Evolutionary conservation across 2,329 filamentous ascomycete genomes (phyloP).

Genomic region (Fusarium pseudonygamai): DNA sequence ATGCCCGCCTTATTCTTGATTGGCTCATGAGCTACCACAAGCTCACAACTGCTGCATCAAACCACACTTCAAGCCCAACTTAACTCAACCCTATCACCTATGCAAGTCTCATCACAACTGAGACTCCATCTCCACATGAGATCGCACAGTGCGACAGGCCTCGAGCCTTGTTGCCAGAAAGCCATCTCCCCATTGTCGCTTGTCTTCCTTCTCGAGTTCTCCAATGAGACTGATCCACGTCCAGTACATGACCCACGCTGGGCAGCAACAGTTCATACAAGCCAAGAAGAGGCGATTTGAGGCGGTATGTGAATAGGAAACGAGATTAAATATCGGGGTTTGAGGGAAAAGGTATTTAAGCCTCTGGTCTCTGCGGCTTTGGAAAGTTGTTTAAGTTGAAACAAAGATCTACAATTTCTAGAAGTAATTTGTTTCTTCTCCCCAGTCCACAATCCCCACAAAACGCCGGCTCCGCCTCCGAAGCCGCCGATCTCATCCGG

Average conservation of each 20-base stretch:
- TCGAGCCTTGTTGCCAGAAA: slow-evolving; percentile 17
- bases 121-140: background rate
- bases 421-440: background rate
- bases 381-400: background rate
- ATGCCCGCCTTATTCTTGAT: slow-evolving; percentile 15
- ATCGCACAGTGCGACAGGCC: slow-evolving; percentile 7
- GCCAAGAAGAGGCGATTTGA: slow-evolving; percentile 8
- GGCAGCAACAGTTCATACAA: slow-evolving; percentile 43
- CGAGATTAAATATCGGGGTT: background rate
- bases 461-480: slow-evolving; percentile 25
- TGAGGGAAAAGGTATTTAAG: background rate
- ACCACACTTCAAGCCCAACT: slow-evolving; percentile 1
- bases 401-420: background rate
- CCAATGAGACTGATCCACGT: slow-evolving; percentile 46
- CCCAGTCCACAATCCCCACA: slow-evolving; percentile 22
- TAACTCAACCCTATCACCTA: background rate
- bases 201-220: slow-evolving; percentile 13
- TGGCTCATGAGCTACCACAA: slow-evolving; percentile 8
- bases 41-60: background rate
- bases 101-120: slow-evolving; percentile 27
- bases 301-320: slow-evolving; percentile 23
- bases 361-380: background rate
- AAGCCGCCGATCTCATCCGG: slow-evolving; percentile 11
- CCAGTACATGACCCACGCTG: slow-evolving; percentile 36
- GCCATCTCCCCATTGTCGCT: slow-evolving; percentile 31